Evolutionary conservation across 2,329 filamentous ascomycete genomes (phyloP), one percentile per base, ranked within the genome.

Genomic region (Mariannaea elegans): DNA sequence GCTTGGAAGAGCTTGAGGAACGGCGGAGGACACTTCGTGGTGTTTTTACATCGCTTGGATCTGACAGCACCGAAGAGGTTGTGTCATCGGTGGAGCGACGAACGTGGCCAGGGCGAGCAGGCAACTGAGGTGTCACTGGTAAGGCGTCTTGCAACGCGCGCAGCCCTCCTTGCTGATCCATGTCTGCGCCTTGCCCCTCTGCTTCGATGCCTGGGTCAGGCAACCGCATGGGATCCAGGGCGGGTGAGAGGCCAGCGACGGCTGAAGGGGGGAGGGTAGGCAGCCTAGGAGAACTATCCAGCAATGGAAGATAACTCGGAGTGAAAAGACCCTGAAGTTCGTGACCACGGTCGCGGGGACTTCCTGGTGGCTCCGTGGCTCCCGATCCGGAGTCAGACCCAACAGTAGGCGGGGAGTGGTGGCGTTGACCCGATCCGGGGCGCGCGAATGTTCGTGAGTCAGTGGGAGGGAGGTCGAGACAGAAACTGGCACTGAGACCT

Each of bases 311-410:
- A 68, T 85, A 90, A 62, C 77, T 83, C 24, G 87, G 87, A 32
- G 83, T 88, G 70, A 90, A 89, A 59, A 90, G 75, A 61, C 87
- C 87, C 63, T 82, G 82, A 64, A 90, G 83, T 65, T 88, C 86
- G 69, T 78, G 76, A 65, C 89, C 85, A 60, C 84, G 82, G 59
- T 84, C 82, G 75, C 83, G 83, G 49, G 81, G 80, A 67, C 78
- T 81, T 65, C 77, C 70, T 48, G 76, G 76, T 64, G 71, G 65
- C 63, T 71, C 71, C 66, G 65, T 65, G 65, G 65, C 62, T 66
- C 66, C 68, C 56, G 67, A 67, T 66, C 63, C 66, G 65, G 72
- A 61, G 62, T 60, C 59, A 68, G 69, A 65, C 65, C 59, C 65
- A 66, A 67, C 64, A 54, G 72, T 64, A 65, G 68, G 66, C 59